These are phyloP conservation scores for Colletotrichum sp. DNA, from an alignment of 2,329 filamentous ascomycete species.

Conservation along the genomic window DNA sequence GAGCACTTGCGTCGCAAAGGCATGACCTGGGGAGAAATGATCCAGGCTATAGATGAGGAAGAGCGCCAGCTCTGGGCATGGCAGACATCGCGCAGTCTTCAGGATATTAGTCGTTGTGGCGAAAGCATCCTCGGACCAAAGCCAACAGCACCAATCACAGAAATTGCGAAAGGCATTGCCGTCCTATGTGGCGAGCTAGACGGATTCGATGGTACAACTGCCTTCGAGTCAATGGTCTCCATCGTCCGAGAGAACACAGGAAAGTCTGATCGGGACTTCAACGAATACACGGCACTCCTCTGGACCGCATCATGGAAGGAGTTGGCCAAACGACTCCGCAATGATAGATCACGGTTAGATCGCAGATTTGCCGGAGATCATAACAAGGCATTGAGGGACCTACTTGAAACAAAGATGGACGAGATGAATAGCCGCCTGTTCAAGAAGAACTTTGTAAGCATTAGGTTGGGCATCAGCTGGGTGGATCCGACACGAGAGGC, in stretches of 20 bases:
- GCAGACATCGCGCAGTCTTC: not conserved
- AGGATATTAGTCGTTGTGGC: not conserved
- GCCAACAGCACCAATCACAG: not conserved
- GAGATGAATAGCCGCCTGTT: not conserved
- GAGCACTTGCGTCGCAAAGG: not conserved
- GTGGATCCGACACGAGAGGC: not conserved
- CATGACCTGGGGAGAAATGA: not conserved
- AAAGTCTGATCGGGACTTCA: not conserved
- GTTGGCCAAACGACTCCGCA: not conserved
- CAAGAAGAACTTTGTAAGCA: not conserved
- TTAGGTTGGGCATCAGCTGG: not conserved
- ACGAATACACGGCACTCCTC: not conserved
- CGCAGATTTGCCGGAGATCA: not conserved
- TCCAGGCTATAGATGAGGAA: not conserved
- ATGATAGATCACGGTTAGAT: not conserved
- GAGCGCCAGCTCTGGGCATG: not conserved
- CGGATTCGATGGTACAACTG: not conserved
- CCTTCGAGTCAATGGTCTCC: not conserved
- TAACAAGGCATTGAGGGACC: not conserved
- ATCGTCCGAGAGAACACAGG: not conserved
- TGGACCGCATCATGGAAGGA: not conserved
- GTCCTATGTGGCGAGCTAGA: not conserved
- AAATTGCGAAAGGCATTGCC: not conserved
- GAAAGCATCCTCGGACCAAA: not conserved
- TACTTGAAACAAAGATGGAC: not conserved